These are phyloP conservation scores for Eutrema japonicum DNA, from an alignment of 345 rosid species.

Conservation along the genomic window DNA sequence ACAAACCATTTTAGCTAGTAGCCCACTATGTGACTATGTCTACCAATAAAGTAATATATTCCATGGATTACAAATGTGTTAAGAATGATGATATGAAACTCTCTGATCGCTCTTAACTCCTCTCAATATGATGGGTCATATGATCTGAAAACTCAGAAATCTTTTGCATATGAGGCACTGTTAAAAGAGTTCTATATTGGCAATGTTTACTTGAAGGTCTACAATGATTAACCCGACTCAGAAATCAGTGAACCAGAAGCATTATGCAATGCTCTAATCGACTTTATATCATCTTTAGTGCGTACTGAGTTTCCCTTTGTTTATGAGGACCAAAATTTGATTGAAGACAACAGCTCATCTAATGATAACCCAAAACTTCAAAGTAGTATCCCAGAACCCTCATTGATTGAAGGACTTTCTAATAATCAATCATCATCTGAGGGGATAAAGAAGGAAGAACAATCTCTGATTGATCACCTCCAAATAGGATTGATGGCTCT, in stretches of 20 bases:
- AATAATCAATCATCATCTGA: constrained; percentile 58
- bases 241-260: constrained; percentile 97
- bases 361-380: constrained; percentile 49
- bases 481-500: constrained; percentile 82
- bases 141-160: constrained; percentile 75
- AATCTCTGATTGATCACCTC: constrained; percentile 61
- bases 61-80: too few species aligned
- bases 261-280: constrained; percentile 85
- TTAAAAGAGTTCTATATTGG: constrained; percentile 91
- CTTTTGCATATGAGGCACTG: constrained; percentile 42
- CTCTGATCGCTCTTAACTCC: too few species aligned
- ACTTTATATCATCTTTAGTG: constrained; percentile 76
- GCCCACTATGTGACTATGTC: too few species aligned
- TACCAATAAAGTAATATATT: too few species aligned
- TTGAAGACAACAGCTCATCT: constrained; percentile 44
- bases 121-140: constrained; percentile 70
- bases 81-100: too few species aligned
- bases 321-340: constrained; percentile 47
- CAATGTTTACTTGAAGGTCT: constrained; percentile 98
- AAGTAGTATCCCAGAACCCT: constrained; percentile 43
- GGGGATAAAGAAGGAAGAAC: constrained; percentile 57
- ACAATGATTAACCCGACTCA: constrained; percentile 91
- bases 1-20: too few species aligned
- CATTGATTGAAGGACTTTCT: constrained; percentile 49
- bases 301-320: constrained; percentile 52